phyloP scores from a whole-genome alignment of 768 basidiomycete species.

The Kockovaella imperatae region DNA sequence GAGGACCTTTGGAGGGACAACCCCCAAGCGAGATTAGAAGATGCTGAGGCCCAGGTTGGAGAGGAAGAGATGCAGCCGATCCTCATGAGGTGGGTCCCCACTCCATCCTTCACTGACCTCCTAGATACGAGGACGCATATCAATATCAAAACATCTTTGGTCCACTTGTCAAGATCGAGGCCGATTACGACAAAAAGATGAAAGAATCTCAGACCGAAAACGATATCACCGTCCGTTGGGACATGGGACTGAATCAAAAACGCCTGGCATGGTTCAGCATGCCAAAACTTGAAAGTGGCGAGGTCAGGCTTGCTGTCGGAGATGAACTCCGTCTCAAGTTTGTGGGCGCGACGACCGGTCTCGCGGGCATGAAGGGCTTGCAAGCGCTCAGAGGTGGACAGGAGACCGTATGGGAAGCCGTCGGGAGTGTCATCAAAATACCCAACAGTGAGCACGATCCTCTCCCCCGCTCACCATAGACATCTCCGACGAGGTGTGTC shows the following conservation, averaged over 20 bases:
- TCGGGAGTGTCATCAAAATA: slow-evolving; percentile 97
- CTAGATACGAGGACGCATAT: slow-evolving; percentile 89
- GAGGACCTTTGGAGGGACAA: slow-evolving; percentile 98
- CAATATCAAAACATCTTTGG: slow-evolving; percentile 99
- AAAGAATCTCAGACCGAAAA: slow-evolving; percentile 99
- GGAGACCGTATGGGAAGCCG: slow-evolving; percentile 92
- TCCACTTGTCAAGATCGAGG: slow-evolving; percentile 97
- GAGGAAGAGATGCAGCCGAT: slow-evolving; percentile 97
- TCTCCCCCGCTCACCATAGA: slow-evolving; percentile 51
- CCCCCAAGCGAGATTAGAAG: slow-evolving; percentile 85
- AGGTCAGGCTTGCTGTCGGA: slow-evolving; percentile 91
- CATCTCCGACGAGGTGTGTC: slow-evolving; percentile 93
- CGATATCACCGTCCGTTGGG: slow-evolving; percentile 92
- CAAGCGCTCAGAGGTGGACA: slow-evolving; percentile 26
- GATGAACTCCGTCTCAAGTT: slow-evolving; percentile 90
- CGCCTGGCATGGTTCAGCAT: slow-evolving; percentile 96
- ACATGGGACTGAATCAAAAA: slow-evolving; percentile 96
- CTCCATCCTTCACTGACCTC: slow-evolving; percentile 2
- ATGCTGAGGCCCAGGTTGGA: slow-evolving; percentile 92
- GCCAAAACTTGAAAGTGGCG: slow-evolving; percentile 95
- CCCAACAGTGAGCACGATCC: slow-evolving; percentile 72
- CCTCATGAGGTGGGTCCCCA: slow-evolving; percentile 52
- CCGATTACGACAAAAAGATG: slow-evolving; percentile 94
- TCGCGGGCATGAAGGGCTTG: slow-evolving; percentile 32
- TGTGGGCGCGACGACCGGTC: slow-evolving; percentile 57